phyloP scores from a whole-genome alignment of 306 rosid genomes.

The Gleditsia sinensis region DNA sequence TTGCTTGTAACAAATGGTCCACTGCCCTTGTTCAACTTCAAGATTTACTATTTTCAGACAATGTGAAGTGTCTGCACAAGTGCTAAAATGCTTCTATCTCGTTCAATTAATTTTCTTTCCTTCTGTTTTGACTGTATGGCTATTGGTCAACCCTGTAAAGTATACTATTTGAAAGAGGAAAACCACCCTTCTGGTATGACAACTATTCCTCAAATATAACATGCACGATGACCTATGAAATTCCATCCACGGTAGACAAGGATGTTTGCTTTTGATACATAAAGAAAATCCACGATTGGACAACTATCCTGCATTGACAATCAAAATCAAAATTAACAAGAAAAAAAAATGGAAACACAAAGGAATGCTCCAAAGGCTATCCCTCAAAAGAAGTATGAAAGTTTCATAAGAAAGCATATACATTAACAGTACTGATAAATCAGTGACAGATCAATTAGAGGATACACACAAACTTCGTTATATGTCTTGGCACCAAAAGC shows the following conservation, averaged over 20 bases:
- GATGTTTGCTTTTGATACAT: constrained; percentile 24
- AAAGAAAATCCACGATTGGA: constrained; percentile 7
- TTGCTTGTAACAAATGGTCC: neutral
- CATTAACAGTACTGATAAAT: neutral
- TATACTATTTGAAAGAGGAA: constrained; percentile 11
- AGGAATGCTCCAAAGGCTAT: neutral
- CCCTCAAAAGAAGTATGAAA: neutral
- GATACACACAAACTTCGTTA: neutral
- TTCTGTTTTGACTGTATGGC: neutral
- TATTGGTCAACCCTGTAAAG: constrained; percentile 21
- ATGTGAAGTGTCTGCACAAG: neutral
- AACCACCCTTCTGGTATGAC: constrained; percentile 11
- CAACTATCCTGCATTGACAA: constrained; percentile 37
- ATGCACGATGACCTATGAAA: constrained; percentile 28
- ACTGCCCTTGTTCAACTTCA: constrained; percentile 11
- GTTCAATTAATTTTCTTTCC: neutral
- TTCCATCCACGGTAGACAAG: constrained; percentile 32
- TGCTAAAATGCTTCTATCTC: neutral
- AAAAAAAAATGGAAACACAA: neutral
- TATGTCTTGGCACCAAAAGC: neutral
- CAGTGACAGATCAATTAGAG: neutral
- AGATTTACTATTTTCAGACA: neutral
- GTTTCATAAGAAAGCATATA: neutral
- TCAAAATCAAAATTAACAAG: constrained; percentile 5
- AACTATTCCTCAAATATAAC: constrained; percentile 25